Evolutionary conservation across 2,329 filamentous ascomycete species (phyloP), one percentile per base, ranked within the genome.

Genomic region (Colletotrichum sp.): DNA sequence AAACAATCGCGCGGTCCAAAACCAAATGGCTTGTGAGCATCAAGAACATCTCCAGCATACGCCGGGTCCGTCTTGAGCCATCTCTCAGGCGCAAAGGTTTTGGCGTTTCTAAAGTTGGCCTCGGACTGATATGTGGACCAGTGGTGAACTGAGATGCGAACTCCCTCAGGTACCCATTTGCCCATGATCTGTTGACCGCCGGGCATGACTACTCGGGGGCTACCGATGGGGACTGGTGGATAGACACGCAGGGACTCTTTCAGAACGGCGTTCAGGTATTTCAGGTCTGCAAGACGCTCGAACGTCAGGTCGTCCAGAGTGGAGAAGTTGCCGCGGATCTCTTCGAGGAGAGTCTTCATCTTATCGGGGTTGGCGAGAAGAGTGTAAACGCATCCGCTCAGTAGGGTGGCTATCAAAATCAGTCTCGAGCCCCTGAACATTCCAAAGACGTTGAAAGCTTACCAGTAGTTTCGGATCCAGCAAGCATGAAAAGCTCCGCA

Each of bases 1-100:
- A 92, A 86, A 75, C 90, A 92, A 44, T 88, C 89, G 13, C 90
- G 80, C 4, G 87, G 87, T 0, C 90, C 90, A 57, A 88, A 84
- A 36, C 88, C 88, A 78, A 92, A 92, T 1, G 89, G 86, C 15
- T 88, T 82, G 85, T 86, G 92, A 1, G 90, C 89, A 71, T 86
- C 84, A 8, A 79, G 52, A n/a, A 68, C 75, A 26, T 77, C 76
- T 8, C 30, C 59, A 9, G 66, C 66, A n/a, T 74, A 70, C 1
- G 66, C 55, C 1, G 71, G 65, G 26, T 74, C 71, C 15, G 71
- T 70, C n/a, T 59, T 74, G 1, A 74, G 49, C 71, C 71, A 74
- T 57, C 71, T 74, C 39, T 59, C 57, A 6, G 65, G 16, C 0
- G 78, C 79, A 26, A 86, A 81, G 0, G 89, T 85, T 1, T 88